Base-by-base conservation (phyloP, 257 asterid species). In the Penstemon barbatus region DNA sequence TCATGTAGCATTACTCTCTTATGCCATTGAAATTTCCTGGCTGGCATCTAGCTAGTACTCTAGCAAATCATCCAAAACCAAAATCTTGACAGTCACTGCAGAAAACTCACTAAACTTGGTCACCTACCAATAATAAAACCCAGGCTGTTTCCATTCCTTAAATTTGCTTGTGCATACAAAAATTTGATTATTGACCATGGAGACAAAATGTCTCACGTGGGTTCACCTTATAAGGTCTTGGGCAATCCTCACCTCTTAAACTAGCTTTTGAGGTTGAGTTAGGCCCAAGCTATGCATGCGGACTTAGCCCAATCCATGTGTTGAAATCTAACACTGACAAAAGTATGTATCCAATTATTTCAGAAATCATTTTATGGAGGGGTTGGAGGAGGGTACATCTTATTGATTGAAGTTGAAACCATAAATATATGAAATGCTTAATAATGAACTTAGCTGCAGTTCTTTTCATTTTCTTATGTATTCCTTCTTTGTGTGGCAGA, bases 401-500 rank as follows among this genome's bases (percentile, higher is more conserved):
- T 48, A 37, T 62, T n/a, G 7, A 7, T 51, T 59, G 52, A 46
- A 50, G 38, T 43, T 33, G 54, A 61, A 40, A 62, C 18, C 25
- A 51, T 71, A 46, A 60, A 53, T 48, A 19, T 55, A 11, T 38
- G 65, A 60, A 49, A 63, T 70, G 69, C 76, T 62, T 57, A 57
- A 63, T 66, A 40, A 46, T 64, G 52, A 38, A 64, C 65, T 45
- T 25, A 25, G 33, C 33, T 25, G 52, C 25, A 63, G 42, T 2
- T 56, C 33, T 25, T 53, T 70, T 68, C 6, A 53, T 75, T 75
- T 25, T 13, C 64, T 57, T 45, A 57, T 50, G 61, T 65, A 39
- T 71, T 67, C 71, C 63, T 69, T 63, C 74, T 74, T 65, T 38
- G 61, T 74, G 25, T 74, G 75, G 80, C 90, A 94, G 99, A 81